phyloP scores from a whole-genome alignment of 495 filamentous ascomycete species.

The Aspergillus nidulans region DNA sequence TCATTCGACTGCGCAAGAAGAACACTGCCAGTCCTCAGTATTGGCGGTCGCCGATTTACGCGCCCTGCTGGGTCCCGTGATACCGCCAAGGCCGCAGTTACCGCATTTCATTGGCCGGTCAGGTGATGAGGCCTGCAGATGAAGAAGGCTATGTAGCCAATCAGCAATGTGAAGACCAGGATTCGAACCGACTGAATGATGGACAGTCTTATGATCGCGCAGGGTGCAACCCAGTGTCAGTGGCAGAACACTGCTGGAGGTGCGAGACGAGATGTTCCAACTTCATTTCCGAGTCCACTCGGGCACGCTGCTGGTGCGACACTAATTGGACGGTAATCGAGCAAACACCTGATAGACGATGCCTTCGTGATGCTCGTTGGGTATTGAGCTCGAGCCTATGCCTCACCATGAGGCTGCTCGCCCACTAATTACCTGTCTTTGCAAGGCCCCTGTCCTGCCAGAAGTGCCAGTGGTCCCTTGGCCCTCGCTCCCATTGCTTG shows the following conservation, averaged over 20 bases:
- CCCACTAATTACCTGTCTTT: conserved; percentile 34
- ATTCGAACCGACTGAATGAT: not conserved
- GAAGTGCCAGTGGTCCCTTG: conserved; percentile 21
- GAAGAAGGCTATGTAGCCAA: conserved; percentile 23
- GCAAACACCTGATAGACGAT: conserved; percentile 2
- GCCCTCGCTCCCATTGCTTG: conserved; percentile 34
- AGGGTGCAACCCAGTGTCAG: not conserved
- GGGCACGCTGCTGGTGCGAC: conserved; percentile 13
- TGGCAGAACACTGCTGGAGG: not conserved
- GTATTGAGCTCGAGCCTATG: not conserved
- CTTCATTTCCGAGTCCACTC: not conserved
- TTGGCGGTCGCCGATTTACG: conserved; percentile 16
- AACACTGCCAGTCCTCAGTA: not conserved
- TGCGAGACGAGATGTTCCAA: not conserved
- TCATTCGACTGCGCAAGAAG: conserved; percentile 5
- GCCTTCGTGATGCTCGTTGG: conserved; percentile 37
- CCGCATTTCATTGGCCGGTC: conserved; percentile 15
- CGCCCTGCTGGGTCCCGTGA: conserved; percentile 21
- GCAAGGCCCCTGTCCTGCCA: conserved; percentile 10
- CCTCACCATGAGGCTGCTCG: conserved; percentile 20
- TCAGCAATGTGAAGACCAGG: not conserved
- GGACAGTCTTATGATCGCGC: not conserved
- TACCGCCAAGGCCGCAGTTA: not conserved
- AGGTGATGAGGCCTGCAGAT: conserved; percentile 24
- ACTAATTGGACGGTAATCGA: conserved; percentile 4